Conservation (phyloP, 2,329 filamentous ascomycete species). For the Didymella segeticola region DNA sequence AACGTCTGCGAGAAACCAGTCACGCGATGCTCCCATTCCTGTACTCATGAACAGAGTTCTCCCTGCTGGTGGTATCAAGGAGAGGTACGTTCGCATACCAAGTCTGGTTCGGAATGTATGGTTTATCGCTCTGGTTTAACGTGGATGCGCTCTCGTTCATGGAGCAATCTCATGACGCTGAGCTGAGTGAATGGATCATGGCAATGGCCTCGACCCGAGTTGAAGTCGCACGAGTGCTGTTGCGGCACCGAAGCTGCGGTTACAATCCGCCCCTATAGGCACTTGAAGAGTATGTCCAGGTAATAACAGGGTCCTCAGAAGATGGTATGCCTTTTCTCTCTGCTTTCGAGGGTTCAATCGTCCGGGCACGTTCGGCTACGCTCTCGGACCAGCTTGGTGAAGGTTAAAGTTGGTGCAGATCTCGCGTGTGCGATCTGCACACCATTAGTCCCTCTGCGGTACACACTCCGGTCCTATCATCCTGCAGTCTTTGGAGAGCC, state of each 20-base stretch:
- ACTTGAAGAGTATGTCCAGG: not conserved
- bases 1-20: not conserved
- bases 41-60: not conserved
- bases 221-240: not conserved
- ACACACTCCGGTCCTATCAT: not conserved
- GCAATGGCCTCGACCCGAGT: not conserved
- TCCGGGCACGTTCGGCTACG: not conserved
- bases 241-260: not conserved
- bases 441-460: not conserved
- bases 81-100: not conserved
- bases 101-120: slow-evolving; percentile 4
- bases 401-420: not conserved
- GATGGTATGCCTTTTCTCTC: too few relatives aligned
- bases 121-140: too few relatives aligned
- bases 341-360: too few relatives aligned
- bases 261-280: not conserved
- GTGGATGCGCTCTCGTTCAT: not conserved
- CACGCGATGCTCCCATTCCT: not conserved
- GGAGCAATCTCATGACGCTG: too few relatives aligned
- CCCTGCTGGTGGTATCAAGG: not conserved
- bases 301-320: too few relatives aligned
- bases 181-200: not conserved
- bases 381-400: not conserved
- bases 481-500: not conserved
- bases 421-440: not conserved